A percentile compares a stretch with the other conserved stretches of the same genome.
Conservation (phyloP, 208 protist genomes). For the Trypanosomatidae sp. region DNA sequence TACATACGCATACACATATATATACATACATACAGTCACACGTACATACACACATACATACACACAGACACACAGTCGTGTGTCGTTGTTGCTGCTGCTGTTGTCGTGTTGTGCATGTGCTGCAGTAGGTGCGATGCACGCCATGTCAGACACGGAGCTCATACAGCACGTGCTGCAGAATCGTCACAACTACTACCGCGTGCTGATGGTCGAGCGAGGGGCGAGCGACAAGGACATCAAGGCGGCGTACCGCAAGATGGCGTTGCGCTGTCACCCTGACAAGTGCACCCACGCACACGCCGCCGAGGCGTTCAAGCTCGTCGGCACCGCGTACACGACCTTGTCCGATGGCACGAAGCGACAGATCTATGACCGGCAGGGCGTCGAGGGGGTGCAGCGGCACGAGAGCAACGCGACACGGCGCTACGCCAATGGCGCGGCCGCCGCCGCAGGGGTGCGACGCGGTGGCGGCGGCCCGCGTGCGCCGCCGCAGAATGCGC, state of each 20-base stretch:
- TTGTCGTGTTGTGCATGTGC: too few relatives aligned
- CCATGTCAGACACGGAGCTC: conserved; percentile 45
- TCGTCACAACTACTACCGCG: conserved; percentile 62
- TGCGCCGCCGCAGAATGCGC: conserved; percentile 5
- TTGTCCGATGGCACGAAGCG: conserved; percentile 70
- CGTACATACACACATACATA: too few relatives aligned
- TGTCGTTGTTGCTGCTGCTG: too few relatives aligned
- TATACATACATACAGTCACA: too few relatives aligned
- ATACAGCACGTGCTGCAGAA: conserved; percentile 68
- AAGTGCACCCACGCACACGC: conserved; percentile 75
- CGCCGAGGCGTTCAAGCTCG: conserved; percentile 83
- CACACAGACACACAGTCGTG: too few relatives aligned
- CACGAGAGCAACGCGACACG: conserved; percentile 52
- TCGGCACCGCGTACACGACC: conserved; percentile 56
- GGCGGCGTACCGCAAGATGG: conserved; percentile 79
- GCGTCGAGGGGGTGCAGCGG: conserved; percentile 64
- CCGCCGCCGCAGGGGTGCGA: conserved; percentile 2
- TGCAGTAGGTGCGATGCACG: conserved; percentile 47
- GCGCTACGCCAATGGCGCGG: conserved; percentile 6
- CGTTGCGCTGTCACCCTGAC: conserved; percentile 84
- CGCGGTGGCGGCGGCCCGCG: conserved; percentile 2
- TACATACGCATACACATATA: too few relatives aligned
- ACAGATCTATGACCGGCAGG: conserved; percentile 64
- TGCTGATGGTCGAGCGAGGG: conserved; percentile 49
- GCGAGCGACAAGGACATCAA: conserved; percentile 63